Base-by-base conservation (phyloP, 768 basidiomycete genomes). In the Kwoniella dendrophila region DNA sequence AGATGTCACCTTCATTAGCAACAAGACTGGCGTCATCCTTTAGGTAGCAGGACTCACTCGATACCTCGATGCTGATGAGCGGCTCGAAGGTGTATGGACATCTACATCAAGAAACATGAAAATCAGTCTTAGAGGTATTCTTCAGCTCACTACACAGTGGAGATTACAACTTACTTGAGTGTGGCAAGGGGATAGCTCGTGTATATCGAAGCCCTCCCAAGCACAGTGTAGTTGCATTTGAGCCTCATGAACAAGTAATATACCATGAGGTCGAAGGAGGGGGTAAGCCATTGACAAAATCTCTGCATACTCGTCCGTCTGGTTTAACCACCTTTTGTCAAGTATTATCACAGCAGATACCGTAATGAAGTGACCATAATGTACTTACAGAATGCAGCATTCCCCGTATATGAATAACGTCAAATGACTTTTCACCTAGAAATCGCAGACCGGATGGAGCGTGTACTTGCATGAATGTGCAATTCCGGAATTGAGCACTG, bases 351-450 rank as follows among this genome's bases (percentile, higher is more conserved):
- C n/a, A n/a, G n/a, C n/a, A 38, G 36, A 18, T 18, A 18, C 36
- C 8, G 36, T 8, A 38, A 38, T 8, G 36, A 8, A 18, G 36
- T 38, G 36, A 38, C 18, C 16, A 12, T 36, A 20, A 18, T 5
- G 20, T 20, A 60, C 63, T 24, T 27, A 65, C 63, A 3, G 58
- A 30, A 29, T 59, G 47, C 18, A 59, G 27, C 63, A 65, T 65
- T 45, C 60, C 58, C 8, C 63, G 58, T 24, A 65, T 41, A 44
- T 65, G 48, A 2, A 65, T 30, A 2, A 65, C 53, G 32, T 65
- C 58, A 29, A 59, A 65, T 10, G 63, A 65, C 0, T 26, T 32
- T 2, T 60, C 34, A 2, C 58, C 58, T 34, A 65, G 56, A 1
- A 59, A 30, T n/a, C 52, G 24, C 4, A 59, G 16, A 0, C 63